Percentiles rank a stretch among this genome's conserved stretches.
Conservation (phyloP, 1,284 basidiomycete genomes). For the Polyporus tsugae region DNA sequence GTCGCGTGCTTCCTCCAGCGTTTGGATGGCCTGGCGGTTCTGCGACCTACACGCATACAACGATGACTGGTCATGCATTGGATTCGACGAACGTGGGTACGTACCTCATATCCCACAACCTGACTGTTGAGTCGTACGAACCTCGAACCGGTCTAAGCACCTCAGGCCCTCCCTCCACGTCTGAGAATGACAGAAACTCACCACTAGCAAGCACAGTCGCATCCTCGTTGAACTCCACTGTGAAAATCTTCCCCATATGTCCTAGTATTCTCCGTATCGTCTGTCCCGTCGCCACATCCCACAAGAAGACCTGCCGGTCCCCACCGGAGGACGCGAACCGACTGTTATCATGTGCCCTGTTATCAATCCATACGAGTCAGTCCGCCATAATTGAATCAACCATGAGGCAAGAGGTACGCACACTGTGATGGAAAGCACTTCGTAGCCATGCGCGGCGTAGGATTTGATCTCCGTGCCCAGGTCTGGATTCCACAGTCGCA, state of each 20-base stretch:
- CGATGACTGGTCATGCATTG: not conserved
- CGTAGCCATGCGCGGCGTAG: constrained; percentile 93
- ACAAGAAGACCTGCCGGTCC: constrained; percentile 91
- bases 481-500: constrained; percentile 92
- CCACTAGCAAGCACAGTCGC: constrained; percentile 88
- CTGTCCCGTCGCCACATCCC: constrained; percentile 92
- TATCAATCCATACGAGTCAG: constrained; percentile 18
- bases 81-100: constrained; percentile 23
- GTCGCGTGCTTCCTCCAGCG: constrained; percentile 90
- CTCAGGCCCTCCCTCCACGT: constrained; percentile 22
- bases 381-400: not conserved
- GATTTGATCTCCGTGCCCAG: constrained; percentile 88
- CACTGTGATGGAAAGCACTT: constrained; percentile 92
- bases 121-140: constrained; percentile 88
- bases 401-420: constrained; percentile 49
- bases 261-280: constrained; percentile 86
- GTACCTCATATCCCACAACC: constrained; percentile 89
- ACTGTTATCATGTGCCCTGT: constrained; percentile 90
- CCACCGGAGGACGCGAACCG: constrained; percentile 95
- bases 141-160: constrained; percentile 52
- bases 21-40: constrained; percentile 87
- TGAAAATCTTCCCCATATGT: constrained; percentile 90
- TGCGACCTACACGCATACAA: constrained; percentile 63
- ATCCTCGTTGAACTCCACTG: constrained; percentile 90
- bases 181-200: constrained; percentile 45